Percentiles rank a stretch among this genome's conserved stretches.
phyloP scores from a whole-genome alignment of 129 eudicot species.

The Kitagawia praeruptora region DNA sequence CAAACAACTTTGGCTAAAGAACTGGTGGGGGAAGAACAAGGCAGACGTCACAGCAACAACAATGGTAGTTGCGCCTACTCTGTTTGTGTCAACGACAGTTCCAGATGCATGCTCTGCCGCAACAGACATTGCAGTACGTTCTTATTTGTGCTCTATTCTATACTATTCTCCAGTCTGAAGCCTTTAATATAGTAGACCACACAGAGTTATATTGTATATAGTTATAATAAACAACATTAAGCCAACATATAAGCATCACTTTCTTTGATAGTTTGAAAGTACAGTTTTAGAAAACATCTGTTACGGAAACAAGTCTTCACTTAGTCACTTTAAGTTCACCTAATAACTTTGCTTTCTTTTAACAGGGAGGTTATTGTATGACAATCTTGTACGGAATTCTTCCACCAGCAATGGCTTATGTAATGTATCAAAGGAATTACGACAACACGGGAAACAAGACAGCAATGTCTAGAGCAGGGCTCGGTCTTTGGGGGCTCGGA shows the following conservation, averaged over 20 bases:
- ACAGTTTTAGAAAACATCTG: neutral
- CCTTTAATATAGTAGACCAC: neutral
- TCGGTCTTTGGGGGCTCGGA: constrained; percentile 60
- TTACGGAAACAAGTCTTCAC: neutral
- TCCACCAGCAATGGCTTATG: constrained; percentile 93
- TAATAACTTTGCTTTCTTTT: neutral
- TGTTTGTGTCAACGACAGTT: constrained; percentile 48
- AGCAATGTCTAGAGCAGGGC: constrained; percentile 29
- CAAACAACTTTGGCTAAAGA: constrained; percentile 9
- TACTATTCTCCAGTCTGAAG: neutral
- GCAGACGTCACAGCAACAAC: constrained; percentile 45
- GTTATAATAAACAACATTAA: neutral
- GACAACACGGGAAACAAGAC: constrained; percentile 15
- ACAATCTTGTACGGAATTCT: constrained; percentile 74
- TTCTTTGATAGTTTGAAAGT: neutral
- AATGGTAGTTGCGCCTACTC: constrained; percentile 63
- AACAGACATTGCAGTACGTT: constrained; percentile 90
- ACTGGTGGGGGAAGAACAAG: constrained; percentile 60
- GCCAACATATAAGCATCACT: neutral
- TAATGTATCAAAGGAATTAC: constrained; percentile 29
- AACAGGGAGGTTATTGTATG: constrained; percentile 97
- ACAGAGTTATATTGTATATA: too few species aligned
- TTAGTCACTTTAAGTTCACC: neutral
- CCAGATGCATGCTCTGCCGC: constrained; percentile 81
- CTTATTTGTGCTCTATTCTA: neutral